phyloP scores from a whole-genome alignment of 192 early-diverging fungal species.

The Umbelopsis vinacea region DNA sequence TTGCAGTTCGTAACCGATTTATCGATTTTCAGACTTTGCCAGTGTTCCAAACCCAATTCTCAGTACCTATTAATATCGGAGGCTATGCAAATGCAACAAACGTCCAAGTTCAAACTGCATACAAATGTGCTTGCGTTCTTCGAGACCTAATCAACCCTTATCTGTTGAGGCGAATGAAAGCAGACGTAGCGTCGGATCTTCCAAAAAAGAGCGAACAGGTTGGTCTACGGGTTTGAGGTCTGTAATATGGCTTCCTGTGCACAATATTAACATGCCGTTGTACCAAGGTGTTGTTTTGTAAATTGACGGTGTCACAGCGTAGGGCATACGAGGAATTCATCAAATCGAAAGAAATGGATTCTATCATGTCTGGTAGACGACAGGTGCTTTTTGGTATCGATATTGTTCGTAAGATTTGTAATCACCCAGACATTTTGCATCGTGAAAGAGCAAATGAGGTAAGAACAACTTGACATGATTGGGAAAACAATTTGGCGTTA shows the following conservation, averaged over 20 bases:
- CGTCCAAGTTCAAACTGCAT: slow-evolving; percentile 91
- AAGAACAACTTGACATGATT: not conserved
- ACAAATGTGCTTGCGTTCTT: slow-evolving; percentile 89
- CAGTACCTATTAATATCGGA: slow-evolving; percentile 89
- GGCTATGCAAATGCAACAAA: slow-evolving; percentile 92
- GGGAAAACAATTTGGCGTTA: not conserved
- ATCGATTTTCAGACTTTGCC: slow-evolving; percentile 65
- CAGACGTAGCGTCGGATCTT: slow-evolving; percentile 87
- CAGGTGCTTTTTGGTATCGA: slow-evolving; percentile 92
- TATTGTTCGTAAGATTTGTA: slow-evolving; percentile 94
- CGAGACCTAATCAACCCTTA: slow-evolving; percentile 94
- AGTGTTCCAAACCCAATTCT: slow-evolving; percentile 87
- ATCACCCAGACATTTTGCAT: slow-evolving; percentile 85
- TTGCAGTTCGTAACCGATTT: not conserved
- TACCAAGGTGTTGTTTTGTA: slow-evolving; percentile 80
- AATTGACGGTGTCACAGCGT: slow-evolving; percentile 77
- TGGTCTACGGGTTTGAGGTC: not conserved
- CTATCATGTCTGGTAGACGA: slow-evolving; percentile 78
- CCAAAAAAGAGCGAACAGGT: slow-evolving; percentile 89
- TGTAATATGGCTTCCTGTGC: not conserved
- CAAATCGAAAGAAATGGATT: slow-evolving; percentile 70
- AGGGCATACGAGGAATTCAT: slow-evolving; percentile 75
- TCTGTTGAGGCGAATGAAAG: slow-evolving; percentile 89
- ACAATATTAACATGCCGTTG: not conserved
- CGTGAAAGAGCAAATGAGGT: slow-evolving; percentile 28